These are phyloP conservation scores for Achlya hypogyna DNA, from an alignment of 352 stramenopile genomes.

Conservation along the genomic window DNA sequence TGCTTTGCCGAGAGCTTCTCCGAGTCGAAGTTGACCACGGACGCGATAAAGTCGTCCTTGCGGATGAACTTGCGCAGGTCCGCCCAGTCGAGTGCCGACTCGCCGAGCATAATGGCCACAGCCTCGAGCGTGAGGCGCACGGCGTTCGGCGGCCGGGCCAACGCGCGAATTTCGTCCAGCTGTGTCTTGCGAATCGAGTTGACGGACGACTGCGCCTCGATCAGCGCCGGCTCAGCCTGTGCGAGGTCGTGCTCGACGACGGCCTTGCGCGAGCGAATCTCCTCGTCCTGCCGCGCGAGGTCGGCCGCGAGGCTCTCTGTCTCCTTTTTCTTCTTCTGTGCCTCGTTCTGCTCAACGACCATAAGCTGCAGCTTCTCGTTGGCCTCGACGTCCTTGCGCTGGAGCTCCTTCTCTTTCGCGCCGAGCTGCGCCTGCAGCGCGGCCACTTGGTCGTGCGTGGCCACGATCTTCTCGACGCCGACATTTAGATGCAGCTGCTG, in stretches of 20 bases:
- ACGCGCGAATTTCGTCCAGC: slow-evolving; percentile 97
- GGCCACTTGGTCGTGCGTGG: slow-evolving; percentile 96
- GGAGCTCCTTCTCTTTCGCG: slow-evolving; percentile 91
- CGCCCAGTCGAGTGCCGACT: slow-evolving; percentile 93
- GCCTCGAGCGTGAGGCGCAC: slow-evolving; percentile 96
- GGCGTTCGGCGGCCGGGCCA: slow-evolving; percentile 91
- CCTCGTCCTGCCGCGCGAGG: slow-evolving; percentile 91
- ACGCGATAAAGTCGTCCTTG: slow-evolving; percentile 98
- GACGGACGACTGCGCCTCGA: slow-evolving; percentile 94
- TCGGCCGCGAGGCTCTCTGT: slow-evolving; percentile 93
- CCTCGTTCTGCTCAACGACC: slow-evolving; percentile 97
- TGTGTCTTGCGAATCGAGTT: slow-evolving; percentile 98
- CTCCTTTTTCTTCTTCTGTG: slow-evolving; percentile 94
- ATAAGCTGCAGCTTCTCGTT: slow-evolving; percentile 99
- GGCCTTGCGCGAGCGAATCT: slow-evolving; percentile 92
- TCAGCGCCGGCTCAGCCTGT: slow-evolving; percentile 95
- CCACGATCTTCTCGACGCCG: slow-evolving; percentile 96
- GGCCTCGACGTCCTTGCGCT: slow-evolving; percentile 94
- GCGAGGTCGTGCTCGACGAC: slow-evolving; percentile 95
- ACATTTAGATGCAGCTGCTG: slow-evolving; percentile 98
- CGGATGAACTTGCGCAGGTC: slow-evolving; percentile 97
- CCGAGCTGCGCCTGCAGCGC: slow-evolving; percentile 86
- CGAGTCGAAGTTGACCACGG: slow-evolving; percentile 98
- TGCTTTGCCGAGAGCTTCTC: slow-evolving; percentile 92
- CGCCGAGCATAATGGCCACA: slow-evolving; percentile 97